Percentiles rank a stretch among this genome's conserved stretches.
phyloP scores from a whole-genome alignment of 768 basidiomycete species.

The Suillus fuscotomentosus region DNA sequence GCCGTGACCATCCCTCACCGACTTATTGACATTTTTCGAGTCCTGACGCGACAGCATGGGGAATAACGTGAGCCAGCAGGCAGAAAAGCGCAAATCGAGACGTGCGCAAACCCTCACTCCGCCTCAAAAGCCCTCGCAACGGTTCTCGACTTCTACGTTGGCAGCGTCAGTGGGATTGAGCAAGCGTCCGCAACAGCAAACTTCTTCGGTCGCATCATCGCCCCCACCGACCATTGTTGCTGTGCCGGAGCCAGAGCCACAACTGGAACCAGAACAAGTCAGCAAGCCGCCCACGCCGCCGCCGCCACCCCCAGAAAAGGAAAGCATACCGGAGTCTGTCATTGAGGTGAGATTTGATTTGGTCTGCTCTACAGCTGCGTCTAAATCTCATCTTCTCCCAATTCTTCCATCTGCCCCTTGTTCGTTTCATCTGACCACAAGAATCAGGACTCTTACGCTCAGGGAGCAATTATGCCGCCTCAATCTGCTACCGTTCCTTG shows the following conservation, averaged over 20 bases:
- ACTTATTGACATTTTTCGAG: background rate
- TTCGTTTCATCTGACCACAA: constrained; percentile 1
- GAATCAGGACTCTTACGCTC: constrained; percentile 17
- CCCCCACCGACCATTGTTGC: background rate
- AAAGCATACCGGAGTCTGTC: constrained; percentile 28
- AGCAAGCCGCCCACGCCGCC: constrained; percentile 9
- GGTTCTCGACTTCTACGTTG: constrained; percentile 10
- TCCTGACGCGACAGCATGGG: constrained; percentile 20
- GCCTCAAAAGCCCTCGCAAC: constrained; percentile 25
- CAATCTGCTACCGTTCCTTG: constrained; percentile 42
- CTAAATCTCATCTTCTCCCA: constrained; percentile 2
- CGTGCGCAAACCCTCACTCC: constrained; percentile 24
- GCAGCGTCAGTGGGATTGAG: constrained; percentile 19
- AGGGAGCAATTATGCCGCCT: constrained; percentile 25
- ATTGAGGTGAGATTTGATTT: constrained; percentile 13
- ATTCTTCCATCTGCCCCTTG: constrained; percentile 5
- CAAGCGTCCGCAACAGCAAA: constrained; percentile 29
- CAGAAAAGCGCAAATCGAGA: constrained; percentile 22
- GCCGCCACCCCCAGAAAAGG: constrained; percentile 15
- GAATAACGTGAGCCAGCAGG: constrained; percentile 22
- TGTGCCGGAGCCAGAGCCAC: constrained; percentile 17
- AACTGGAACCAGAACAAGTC: constrained; percentile 8
- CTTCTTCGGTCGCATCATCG: constrained; percentile 14
- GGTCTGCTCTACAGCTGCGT: constrained; percentile 8
- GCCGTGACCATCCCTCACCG: constrained; percentile 1